These are phyloP conservation scores for Leptographium wingfieldii DNA, from an alignment of 2,329 filamentous ascomycete species.

Conservation along the genomic window DNA sequence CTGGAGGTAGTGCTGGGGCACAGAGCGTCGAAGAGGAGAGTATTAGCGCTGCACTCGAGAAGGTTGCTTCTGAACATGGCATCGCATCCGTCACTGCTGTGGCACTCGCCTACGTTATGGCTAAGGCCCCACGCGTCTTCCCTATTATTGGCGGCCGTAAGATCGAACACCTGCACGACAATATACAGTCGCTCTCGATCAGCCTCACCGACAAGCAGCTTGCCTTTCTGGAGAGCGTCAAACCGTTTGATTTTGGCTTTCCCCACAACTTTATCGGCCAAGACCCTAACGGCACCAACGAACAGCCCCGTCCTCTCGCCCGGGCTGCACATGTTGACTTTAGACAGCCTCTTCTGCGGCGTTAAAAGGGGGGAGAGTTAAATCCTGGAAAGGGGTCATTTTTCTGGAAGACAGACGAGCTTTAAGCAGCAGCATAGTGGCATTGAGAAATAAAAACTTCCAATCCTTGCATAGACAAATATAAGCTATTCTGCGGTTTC, in stretches of 20 bases:
- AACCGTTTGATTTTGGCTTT: slow-evolving; percentile 43
- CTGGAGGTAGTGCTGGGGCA: background rate
- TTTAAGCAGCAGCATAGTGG: no score
- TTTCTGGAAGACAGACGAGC: no score
- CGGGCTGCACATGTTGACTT: background rate
- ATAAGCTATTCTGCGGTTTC: no score
- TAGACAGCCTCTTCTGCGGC: background rate
- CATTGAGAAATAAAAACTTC: no score
- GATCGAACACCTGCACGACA: slow-evolving; percentile 37
- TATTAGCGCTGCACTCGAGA: slow-evolving; percentile 44
- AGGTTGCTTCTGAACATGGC: slow-evolving; percentile 44
- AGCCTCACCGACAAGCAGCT: slow-evolving; percentile 38
- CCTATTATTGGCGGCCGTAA: slow-evolving; percentile 41
- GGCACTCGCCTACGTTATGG: slow-evolving; percentile 37
- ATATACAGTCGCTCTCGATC: slow-evolving; percentile 42
- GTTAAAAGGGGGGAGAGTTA: background rate
- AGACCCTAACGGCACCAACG: slow-evolving; percentile 10
- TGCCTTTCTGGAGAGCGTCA: slow-evolving; percentile 37
- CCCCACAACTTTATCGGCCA: slow-evolving; percentile 29
- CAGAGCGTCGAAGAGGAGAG: slow-evolving; percentile 36
- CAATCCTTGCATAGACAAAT: no score
- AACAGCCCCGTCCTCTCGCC: background rate
- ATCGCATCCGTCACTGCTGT: slow-evolving; percentile 45
- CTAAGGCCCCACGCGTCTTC: slow-evolving; percentile 39
- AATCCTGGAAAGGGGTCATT: background rate